These are phyloP conservation scores for Dactylellina drechsleri DNA, from an alignment of 2,329 filamentous ascomycete genomes.

Conservation along the genomic window DNA sequence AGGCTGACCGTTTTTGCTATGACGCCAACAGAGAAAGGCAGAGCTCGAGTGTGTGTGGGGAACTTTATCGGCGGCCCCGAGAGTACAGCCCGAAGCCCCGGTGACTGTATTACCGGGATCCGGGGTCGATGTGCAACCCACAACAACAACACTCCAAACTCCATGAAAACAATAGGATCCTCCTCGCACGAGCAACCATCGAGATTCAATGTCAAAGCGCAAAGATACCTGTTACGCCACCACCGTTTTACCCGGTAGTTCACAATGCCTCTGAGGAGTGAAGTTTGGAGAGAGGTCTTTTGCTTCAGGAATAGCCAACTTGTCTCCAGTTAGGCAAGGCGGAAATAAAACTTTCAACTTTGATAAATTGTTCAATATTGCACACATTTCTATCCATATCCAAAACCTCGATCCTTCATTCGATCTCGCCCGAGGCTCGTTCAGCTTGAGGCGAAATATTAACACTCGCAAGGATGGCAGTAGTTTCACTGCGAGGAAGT, in stretches of 20 bases:
- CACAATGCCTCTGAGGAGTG: too few relatives aligned
- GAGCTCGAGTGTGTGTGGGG: constrained; percentile 10
- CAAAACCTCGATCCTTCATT: too few relatives aligned
- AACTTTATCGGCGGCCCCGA: constrained; percentile 12
- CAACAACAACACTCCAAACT: constrained; percentile 26
- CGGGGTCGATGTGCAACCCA: constrained; percentile 35
- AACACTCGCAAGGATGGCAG: too few relatives aligned
- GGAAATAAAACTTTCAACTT: too few relatives aligned
- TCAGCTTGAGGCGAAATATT: too few relatives aligned
- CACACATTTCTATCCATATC: too few relatives aligned
- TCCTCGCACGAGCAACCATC: not conserved
- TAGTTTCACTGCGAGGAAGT: too few relatives aligned
- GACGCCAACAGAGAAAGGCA: constrained; percentile 21
- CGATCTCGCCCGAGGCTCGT: too few relatives aligned
- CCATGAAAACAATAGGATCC: constrained; percentile 11
- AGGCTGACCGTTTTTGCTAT: constrained; percentile 10
- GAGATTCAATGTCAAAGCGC: not conserved
- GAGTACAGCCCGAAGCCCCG: constrained; percentile 2
- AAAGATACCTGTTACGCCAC: constrained; percentile 9
- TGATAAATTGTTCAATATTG: not conserved
- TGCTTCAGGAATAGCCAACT: not conserved
- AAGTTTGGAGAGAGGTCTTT: not conserved
- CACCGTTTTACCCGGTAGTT: too few relatives aligned
- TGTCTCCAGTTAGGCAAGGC: too few relatives aligned
- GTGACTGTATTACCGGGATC: constrained; percentile 21